Conservation (phyloP, 1,139 yeast species). For the Suhomyces maxii region DNA sequence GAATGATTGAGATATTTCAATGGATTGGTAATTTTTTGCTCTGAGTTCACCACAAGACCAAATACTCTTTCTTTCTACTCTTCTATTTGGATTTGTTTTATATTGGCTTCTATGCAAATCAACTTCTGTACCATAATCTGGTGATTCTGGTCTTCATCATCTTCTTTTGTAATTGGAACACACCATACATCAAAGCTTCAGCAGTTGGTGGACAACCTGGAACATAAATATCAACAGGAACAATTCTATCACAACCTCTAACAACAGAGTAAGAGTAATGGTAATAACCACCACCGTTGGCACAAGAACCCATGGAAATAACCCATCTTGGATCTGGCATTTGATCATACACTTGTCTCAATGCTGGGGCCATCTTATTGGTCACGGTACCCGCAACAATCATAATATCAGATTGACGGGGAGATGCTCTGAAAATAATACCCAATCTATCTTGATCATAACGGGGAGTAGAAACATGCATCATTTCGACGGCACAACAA, state of each 20-base stretch:
- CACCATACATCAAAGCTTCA: slow-evolving; percentile 89
- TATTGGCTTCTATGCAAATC: slow-evolving; percentile 8
- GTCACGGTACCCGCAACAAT: slow-evolving; percentile 92
- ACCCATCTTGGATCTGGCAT: slow-evolving; percentile 94
- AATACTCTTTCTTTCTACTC: too few species aligned
- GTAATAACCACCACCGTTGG: slow-evolving; percentile 93
- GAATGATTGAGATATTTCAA: too few species aligned
- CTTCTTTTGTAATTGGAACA: slow-evolving; percentile 85
- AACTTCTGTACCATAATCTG: slow-evolving; percentile 83
- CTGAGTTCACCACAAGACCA: too few species aligned
- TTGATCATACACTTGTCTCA: slow-evolving; percentile 91
- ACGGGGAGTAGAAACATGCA: slow-evolving; percentile 91
- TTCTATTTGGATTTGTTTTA: too few species aligned
- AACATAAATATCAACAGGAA: slow-evolving; percentile 88
- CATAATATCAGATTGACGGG: slow-evolving; percentile 92
- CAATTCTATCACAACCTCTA: slow-evolving; percentile 85
- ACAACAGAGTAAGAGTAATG: slow-evolving; percentile 89
- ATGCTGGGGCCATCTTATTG: slow-evolving; percentile 91
- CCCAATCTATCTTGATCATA: slow-evolving; percentile 94
- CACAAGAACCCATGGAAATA: slow-evolving; percentile 92
- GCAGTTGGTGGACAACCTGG: slow-evolving; percentile 95
- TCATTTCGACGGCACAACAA: slow-evolving; percentile 94
- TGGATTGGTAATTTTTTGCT: too few species aligned
- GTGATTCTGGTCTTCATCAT: slow-evolving; percentile 81
- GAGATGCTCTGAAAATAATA: slow-evolving; percentile 91